A percentile compares a stretch with the other conserved stretches of the same genome.
Conservation (phyloP, 371 early-diverging fungal species). For the Scutellospora calospora region DNA sequence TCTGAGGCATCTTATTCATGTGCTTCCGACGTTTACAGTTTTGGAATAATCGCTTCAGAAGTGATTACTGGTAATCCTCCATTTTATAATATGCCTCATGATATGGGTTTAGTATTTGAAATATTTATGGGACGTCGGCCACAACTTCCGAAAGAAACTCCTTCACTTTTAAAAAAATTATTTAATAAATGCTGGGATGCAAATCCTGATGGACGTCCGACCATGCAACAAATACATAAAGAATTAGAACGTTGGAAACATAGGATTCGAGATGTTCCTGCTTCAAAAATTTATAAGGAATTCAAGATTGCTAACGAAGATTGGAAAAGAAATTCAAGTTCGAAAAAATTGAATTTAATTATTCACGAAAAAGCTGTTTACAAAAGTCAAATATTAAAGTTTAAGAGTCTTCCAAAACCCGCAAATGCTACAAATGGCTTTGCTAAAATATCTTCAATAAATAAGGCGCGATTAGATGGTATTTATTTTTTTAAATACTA, state of each 20-base stretch:
- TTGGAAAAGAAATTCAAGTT: too few relatives aligned
- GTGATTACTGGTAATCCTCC: neutral
- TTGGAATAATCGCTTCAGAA: neutral
- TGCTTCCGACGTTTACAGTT: constrained; percentile 23
- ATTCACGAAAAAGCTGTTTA: constrained; percentile 9
- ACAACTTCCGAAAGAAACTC: neutral
- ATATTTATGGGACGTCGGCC: neutral
- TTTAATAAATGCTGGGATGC: neutral
- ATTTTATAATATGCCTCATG: neutral
- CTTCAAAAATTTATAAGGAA: neutral
- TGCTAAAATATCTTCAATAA: too few relatives aligned
- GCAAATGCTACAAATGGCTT: neutral
- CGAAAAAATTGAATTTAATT: too few relatives aligned
- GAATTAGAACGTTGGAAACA: neutral
- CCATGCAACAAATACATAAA: neutral
- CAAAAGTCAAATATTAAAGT: constrained; percentile 18
- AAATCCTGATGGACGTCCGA: neutral
- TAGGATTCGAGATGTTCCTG: neutral
- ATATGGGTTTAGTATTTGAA: neutral
- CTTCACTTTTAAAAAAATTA: too few relatives aligned
- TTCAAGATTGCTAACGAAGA: neutral
- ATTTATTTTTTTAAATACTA: too few relatives aligned
- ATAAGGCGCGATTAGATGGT: too few relatives aligned
- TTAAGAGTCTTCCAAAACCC: constrained; percentile 4
- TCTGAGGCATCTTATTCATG: neutral